Percentiles rank a stretch among this genome's conserved stretches.
Conservation (phyloP, 2,329 filamentous ascomycete species). For the Fusarium veterinarium region DNA sequence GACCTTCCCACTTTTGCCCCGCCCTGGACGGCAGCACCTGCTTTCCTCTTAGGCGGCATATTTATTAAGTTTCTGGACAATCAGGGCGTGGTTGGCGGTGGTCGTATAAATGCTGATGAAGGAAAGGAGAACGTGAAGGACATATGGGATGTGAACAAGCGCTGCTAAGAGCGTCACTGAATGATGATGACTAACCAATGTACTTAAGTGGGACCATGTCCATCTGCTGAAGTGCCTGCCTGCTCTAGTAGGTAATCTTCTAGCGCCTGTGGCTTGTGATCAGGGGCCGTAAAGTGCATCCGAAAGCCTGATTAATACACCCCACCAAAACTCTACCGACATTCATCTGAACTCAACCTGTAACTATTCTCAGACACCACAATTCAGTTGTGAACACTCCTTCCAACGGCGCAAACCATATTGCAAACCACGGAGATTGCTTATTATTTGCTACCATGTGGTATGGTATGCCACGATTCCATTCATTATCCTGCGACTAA, state of each 20-base stretch:
- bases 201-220: background rate
- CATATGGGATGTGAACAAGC: slow-evolving; percentile 3
- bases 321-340: slow-evolving; percentile 32
- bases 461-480: slow-evolving; percentile 42
- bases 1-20: slow-evolving; percentile 66
- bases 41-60: slow-evolving; percentile 81
- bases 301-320: slow-evolving; percentile 34
- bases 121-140: background rate
- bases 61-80: slow-evolving; percentile 32
- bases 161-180: slow-evolving; percentile 21
- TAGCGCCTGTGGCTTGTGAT: slow-evolving; percentile 6
- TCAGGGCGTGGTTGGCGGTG: slow-evolving; percentile 5
- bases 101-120: slow-evolving; percentile 6
- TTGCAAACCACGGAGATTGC: background rate
- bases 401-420: background rate
- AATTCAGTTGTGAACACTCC: background rate
- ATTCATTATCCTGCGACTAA: background rate
- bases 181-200: slow-evolving; percentile 28
- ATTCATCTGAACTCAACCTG: slow-evolving; percentile 11
- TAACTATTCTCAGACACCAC: background rate
- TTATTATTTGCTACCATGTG: slow-evolving; percentile 47
- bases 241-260: background rate
- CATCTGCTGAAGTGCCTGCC: background rate
- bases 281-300: slow-evolving; percentile 15
- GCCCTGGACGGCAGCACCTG: slow-evolving; percentile 59